phyloP scores from a whole-genome alignment of 2,329 filamentous ascomycete species.

The Exophiala aquamarina region DNA sequence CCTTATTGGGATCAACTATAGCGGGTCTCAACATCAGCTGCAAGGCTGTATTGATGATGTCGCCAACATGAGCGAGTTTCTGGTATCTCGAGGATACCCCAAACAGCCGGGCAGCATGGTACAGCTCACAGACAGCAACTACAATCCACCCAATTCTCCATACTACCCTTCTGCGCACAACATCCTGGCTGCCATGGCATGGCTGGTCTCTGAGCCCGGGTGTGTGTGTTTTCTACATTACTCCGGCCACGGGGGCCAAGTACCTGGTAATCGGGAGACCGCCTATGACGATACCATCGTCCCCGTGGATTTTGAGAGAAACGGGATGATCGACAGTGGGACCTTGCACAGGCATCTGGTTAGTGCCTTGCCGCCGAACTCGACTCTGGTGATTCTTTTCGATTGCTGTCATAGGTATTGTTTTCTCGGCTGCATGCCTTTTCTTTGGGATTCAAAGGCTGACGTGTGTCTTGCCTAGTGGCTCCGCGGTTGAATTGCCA shows the following conservation, averaged over 20 bases:
- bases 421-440: too few species aligned
- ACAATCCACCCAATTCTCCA: conserved; percentile 46
- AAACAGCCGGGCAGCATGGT: conserved; percentile 44
- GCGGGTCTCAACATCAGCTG: conserved; percentile 43
- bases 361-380: conserved; percentile 44
- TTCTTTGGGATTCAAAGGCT: too few species aligned
- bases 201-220: conserved; percentile 47
- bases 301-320: conserved; percentile 52
- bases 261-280: conserved; percentile 30
- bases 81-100: conserved; percentile 46
- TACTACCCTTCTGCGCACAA: conserved; percentile 44
- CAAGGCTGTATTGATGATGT: conserved; percentile 52
- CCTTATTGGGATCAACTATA: conserved; percentile 56
- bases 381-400: conserved; percentile 41
- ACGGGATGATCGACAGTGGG: conserved; percentile 55
- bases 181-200: conserved; percentile 56
- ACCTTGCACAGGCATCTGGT: conserved; percentile 30
- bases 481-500: conserved; percentile 59
- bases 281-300: conserved; percentile 53
- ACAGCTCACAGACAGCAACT: conserved; percentile 41
- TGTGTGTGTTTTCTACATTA: conserved; percentile 53
- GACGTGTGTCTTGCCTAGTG: conserved; percentile 37
- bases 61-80: conserved; percentile 48
- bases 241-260: conserved; percentile 59
- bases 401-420: conserved; percentile 62